These are phyloP conservation scores for Neoascochyta sp. DNA, from an alignment of 2,329 filamentous ascomycete genomes.

Conservation along the genomic window DNA sequence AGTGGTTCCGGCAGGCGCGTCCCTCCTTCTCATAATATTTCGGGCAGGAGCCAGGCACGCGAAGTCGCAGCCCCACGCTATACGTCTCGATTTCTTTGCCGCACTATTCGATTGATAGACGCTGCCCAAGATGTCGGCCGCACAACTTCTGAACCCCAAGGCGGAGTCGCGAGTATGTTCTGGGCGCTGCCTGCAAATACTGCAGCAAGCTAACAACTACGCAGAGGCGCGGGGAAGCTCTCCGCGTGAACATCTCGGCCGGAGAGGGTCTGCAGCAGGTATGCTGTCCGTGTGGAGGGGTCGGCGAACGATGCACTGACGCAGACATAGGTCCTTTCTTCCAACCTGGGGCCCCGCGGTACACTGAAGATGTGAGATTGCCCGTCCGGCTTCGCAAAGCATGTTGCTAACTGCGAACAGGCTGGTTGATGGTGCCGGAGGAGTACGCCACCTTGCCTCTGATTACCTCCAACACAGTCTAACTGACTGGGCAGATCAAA, in stretches of 20 bases:
- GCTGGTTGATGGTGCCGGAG: conserved; percentile 61
- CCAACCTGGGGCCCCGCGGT: conserved; percentile 87
- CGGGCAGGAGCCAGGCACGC: conserved; percentile 26
- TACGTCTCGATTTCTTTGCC: conserved; percentile 15
- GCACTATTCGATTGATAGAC: conserved; percentile 20
- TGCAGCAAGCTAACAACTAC: conserved; percentile 44
- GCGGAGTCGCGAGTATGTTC: conserved; percentile 86
- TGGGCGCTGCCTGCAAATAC: conserved; percentile 5
- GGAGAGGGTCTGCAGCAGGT: conserved; percentile 70
- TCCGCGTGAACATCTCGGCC: conserved; percentile 93
- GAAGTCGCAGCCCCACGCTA: conserved; percentile 23
- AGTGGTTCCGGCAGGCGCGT: too few relatives aligned
- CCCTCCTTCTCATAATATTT: too few relatives aligned
- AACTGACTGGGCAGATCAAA: conserved; percentile 67
- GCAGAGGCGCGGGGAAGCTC: conserved; percentile 92
- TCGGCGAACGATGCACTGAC: conserved; percentile 11
- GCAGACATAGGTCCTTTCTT: conserved; percentile 78
- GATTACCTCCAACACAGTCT: neutral
- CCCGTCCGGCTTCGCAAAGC: conserved; percentile 36
- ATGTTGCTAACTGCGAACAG: conserved; percentile 38
- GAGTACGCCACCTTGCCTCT: conserved; percentile 39
- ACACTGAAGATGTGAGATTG: conserved; percentile 92
- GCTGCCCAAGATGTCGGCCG: conserved; percentile 73
- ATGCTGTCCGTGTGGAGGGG: neutral
- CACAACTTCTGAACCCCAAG: conserved; percentile 97